Conservation (phyloP, 2,329 filamentous ascomycete species). For the Arachnopeziza araneosa region DNA sequence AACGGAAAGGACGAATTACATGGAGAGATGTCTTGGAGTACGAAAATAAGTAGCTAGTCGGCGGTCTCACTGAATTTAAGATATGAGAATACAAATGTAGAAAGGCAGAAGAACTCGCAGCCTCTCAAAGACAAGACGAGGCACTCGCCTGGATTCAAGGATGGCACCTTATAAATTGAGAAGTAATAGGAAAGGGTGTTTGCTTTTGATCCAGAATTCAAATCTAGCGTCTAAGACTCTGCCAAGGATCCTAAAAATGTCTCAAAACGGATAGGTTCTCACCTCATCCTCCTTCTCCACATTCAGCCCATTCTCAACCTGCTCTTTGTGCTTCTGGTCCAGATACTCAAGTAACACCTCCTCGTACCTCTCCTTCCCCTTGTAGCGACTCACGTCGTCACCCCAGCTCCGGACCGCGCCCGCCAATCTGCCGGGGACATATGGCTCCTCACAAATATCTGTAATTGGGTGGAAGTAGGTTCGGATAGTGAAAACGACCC, state of each 20-base stretch:
- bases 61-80: neutral
- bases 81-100: neutral
- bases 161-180: neutral
- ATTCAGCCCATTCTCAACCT: constrained; percentile 62
- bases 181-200: neutral
- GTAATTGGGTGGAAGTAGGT: constrained; percentile 55
- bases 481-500: constrained; percentile 57
- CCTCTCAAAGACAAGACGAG: neutral
- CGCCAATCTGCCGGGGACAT: constrained; percentile 72
- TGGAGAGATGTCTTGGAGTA: no score
- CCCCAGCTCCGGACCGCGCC: constrained; percentile 43
- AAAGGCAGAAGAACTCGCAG: neutral
- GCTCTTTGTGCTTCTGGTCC: constrained; percentile 67
- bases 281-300: constrained; percentile 54
- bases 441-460: constrained; percentile 56
- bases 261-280: constrained; percentile 52
- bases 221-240: neutral
- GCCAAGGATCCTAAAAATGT: neutral
- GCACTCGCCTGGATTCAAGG: neutral
- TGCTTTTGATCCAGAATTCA: neutral
- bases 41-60: no score
- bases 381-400: constrained; percentile 45
- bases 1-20: no score
- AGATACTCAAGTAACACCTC: constrained; percentile 71
- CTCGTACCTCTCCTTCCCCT: constrained; percentile 69